Evolutionary conservation across 192 early-diverging fungal genomes (phyloP).

Genomic region (Rhizophlyctis rosea): DNA sequence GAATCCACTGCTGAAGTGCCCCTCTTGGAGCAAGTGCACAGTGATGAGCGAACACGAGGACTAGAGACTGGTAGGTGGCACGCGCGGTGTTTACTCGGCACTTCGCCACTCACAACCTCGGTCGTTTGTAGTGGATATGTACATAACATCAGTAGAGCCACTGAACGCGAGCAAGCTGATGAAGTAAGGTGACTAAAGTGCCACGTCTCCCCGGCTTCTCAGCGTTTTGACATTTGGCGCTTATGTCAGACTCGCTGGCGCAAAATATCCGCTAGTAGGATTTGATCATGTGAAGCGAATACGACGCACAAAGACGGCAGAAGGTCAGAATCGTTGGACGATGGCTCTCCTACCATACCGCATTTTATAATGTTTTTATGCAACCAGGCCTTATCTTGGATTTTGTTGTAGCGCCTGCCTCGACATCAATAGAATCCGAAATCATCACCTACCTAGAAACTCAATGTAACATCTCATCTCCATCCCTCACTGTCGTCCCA

Average conservation of each 20-base stretch:
- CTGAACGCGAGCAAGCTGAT: conserved; percentile 17
- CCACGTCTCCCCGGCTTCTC: neutral
- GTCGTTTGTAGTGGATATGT: conserved; percentile 15
- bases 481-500: conserved; percentile 16
- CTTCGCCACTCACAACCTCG: neutral
- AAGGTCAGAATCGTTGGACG: neutral
- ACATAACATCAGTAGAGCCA: conserved; percentile 11
- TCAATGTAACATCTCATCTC: neutral
- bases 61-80: conserved; percentile 18
- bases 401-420: conserved; percentile 11
- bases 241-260: conserved; percentile 7
- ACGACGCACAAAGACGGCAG: conserved; percentile 2
- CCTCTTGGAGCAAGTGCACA: conserved; percentile 21
- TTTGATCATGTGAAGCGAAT: conserved; percentile 25
- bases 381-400: neutral
- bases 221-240: neutral
- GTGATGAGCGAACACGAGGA: conserved; percentile 14
- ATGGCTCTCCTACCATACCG: neutral
- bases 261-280: conserved; percentile 11
- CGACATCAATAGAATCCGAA: neutral
- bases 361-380: neutral
- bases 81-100: neutral
- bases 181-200: conserved; percentile 13
- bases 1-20: no score
- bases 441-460: conserved; percentile 7